These are phyloP conservation scores for Syncephalastrum sp. DNA, from an alignment of 371 early-diverging fungal genomes.

Conservation along the genomic window DNA sequence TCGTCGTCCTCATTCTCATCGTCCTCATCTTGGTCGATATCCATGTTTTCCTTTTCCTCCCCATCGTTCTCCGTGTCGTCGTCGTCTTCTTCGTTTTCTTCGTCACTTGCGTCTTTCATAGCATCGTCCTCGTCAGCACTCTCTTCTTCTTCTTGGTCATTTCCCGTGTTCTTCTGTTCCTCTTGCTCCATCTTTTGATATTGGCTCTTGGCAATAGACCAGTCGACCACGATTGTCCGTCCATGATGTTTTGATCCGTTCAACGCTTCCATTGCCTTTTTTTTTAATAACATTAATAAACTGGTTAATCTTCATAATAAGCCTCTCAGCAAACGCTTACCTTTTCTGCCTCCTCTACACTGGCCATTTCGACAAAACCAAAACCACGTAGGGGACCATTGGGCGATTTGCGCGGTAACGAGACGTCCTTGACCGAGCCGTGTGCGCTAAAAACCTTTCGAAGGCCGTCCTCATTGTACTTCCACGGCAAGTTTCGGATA, in stretches of 20 bases:
- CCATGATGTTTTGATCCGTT: constrained; percentile 14
- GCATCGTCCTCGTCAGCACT: constrained; percentile 12
- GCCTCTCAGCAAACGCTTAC: not conserved
- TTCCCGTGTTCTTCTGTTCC: constrained; percentile 28
- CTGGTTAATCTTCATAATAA: not conserved
- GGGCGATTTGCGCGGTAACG: constrained; percentile 74
- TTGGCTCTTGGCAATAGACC: constrained; percentile 77
- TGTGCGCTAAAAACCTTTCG: constrained; percentile 53
- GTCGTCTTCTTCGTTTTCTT: constrained; percentile 20
- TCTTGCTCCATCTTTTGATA: constrained; percentile 60
- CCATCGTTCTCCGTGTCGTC: constrained; percentile 25
- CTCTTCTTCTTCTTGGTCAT: constrained; percentile 7
- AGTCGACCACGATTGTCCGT: constrained; percentile 24
- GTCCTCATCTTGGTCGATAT: constrained; percentile 36
- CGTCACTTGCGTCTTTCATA: constrained; percentile 24
- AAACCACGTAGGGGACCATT: constrained; percentile 57
- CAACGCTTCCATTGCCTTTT: constrained; percentile 10
- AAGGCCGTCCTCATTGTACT: constrained; percentile 64
- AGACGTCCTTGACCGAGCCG: constrained; percentile 66
- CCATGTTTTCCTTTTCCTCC: constrained; percentile 28
- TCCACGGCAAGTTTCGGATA: constrained; percentile 90
- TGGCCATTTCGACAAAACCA: constrained; percentile 8
- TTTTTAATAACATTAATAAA: not conserved
- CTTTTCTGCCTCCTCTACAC: constrained; percentile 21
- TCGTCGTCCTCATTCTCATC: constrained; percentile 18